Evolutionary conservation across 106 monocot genomes (phyloP), one percentile per base, ranked within the genome.

Genomic region (Dioscorea zingiberensis): DNA sequence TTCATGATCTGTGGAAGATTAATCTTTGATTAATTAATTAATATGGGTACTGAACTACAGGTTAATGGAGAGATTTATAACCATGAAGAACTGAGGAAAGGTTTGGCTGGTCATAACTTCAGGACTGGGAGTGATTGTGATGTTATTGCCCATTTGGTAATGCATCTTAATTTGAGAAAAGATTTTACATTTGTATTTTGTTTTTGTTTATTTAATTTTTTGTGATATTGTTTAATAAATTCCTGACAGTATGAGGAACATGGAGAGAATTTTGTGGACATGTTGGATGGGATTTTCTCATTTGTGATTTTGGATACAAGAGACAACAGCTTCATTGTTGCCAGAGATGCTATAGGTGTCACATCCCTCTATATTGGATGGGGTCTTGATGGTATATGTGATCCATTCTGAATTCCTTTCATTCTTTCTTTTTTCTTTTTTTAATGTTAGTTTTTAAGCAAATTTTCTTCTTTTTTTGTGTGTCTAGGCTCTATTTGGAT

Each of bases 331-430:
- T 86, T 82, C 74, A 44, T 86, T 15, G 85, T 61, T 25, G 81
- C 85, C 47, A 57, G 85, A 16, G 85, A 86, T 69, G 85, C 85
- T 7, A 69, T 86, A 4, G 85, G 85, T 24, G 59, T 86, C 25
- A 86, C 85, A 10, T 69, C 85, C 6, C 85, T 86, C 21, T 86
- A 81, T 67, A 69, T 86, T 25, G 85, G 85, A 11, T 86, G 85
- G 85, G 81, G 85, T 13, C 71, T 81, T 22, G 81, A 86, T 60
- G 85, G 85, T 84, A 73, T 44, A 38, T 6, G 10, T 38, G 10
- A 38, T 38, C 10, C 4, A 38, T 0, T 38, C 4, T 38, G 4
- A 38, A 1, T 38, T 38, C 38, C 38, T 38, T 38, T 10, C 38
- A 38, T 38, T 38, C 38, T 38, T 2, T 6, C 10, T 38, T 6